phyloP scores from a whole-genome alignment of 805 yeast species.

The Clavispora vitiphila region DNA sequence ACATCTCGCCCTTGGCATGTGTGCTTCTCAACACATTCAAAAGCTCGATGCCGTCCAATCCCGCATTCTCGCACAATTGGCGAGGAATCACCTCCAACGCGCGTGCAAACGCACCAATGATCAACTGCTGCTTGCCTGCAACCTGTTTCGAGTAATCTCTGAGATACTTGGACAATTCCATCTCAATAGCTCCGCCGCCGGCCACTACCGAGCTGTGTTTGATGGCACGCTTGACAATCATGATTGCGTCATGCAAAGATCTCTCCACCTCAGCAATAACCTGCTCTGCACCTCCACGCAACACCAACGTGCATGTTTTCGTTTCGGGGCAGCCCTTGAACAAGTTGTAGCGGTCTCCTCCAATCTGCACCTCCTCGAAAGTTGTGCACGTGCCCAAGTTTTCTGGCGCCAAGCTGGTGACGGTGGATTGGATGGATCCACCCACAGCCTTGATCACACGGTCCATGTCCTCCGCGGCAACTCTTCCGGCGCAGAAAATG shows the following conservation, averaged over 20 bases:
- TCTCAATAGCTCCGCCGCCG: constrained; percentile 99
- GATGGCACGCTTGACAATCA: constrained; percentile 95
- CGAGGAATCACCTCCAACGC: constrained; percentile 96
- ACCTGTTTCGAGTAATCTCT: constrained; percentile 83
- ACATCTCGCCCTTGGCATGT: constrained; percentile 87
- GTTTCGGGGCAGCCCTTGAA: constrained; percentile 91
- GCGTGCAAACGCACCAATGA: constrained; percentile 87
- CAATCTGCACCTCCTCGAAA: constrained; percentile 94
- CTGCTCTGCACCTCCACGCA: constrained; percentile 98
- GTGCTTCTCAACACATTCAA: constrained; percentile 87
- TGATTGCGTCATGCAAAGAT: constrained; percentile 95
- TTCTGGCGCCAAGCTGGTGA: constrained; percentile 59
- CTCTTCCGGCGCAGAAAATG: constrained; percentile 97
- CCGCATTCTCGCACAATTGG: constrained; percentile 98
- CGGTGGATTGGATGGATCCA: constrained; percentile 75
- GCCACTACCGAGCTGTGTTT: constrained; percentile 86
- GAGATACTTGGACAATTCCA: constrained; percentile 87
- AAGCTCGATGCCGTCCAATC: constrained; percentile 94
- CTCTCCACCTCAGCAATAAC: constrained; percentile 97
- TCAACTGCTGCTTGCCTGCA: constrained; percentile 93
- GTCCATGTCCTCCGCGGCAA: constrained; percentile 81
- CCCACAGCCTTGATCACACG: constrained; percentile 94
- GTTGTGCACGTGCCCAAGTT: constrained; percentile 49
- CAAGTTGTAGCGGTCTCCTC: constrained; percentile 90
- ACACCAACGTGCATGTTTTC: constrained; percentile 84